A percentile compares a stretch with the other conserved stretches of the same genome.
These are phyloP conservation scores for Ceratocystis papillata DNA, from an alignment of 2,329 filamentous ascomycete genomes.

Conservation along the genomic window DNA sequence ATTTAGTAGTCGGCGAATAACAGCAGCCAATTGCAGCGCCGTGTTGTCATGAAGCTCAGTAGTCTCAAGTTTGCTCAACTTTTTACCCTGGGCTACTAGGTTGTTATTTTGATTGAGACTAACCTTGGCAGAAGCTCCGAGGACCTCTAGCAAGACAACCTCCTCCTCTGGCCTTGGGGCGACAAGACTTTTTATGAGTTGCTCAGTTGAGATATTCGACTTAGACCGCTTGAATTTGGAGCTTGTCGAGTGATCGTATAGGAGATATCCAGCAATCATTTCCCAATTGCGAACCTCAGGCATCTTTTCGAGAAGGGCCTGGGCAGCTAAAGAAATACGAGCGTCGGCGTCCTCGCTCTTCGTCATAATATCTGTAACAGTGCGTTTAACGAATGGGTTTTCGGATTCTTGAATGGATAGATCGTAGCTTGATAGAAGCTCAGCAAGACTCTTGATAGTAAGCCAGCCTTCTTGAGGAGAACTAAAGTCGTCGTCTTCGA, in stretches of 20 bases:
- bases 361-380: conserved; percentile 45
- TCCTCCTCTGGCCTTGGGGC: conserved; percentile 69
- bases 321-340: conserved; percentile 72
- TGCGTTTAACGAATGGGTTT: conserved; percentile 17
- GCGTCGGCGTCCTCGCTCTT: conserved; percentile 61
- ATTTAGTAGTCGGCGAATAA: conserved; percentile 76
- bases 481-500: conserved; percentile 65
- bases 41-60: conserved; percentile 65
- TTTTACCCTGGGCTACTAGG: conserved; percentile 36
- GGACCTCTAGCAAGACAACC: conserved; percentile 71
- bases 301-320: conserved; percentile 74
- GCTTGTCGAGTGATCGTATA: conserved; percentile 77
- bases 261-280: conserved; percentile 72
- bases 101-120: conserved; percentile 45
- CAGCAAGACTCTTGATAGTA: conserved; percentile 79
- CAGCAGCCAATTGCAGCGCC: conserved; percentile 62
- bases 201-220: conserved; percentile 44
- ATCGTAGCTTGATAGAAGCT: conserved; percentile 74
- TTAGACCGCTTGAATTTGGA: conserved; percentile 35
- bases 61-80: conserved; percentile 50
- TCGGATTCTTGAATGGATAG: conserved; percentile 20
- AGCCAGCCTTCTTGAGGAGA: conserved; percentile 76
- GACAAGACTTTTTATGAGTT: conserved; percentile 58
- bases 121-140: conserved; percentile 71
- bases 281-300: conserved; percentile 79